A percentile compares a stretch with the other conserved stretches of the same genome.
phyloP scores from a whole-genome alignment of 257 asterid species.

The Hygrophila difformis region DNA sequence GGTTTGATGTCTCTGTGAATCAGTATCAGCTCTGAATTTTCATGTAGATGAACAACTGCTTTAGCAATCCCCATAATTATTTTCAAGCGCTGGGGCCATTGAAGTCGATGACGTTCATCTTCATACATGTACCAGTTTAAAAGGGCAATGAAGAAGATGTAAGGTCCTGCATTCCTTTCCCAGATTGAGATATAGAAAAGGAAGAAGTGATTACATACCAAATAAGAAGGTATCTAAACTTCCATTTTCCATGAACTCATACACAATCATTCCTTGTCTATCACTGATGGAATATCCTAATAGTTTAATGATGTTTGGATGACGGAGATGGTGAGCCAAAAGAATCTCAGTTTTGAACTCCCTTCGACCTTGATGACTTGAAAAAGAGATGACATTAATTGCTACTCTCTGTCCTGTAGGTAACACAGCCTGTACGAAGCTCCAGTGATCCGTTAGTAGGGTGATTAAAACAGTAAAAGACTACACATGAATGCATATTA shows the following conservation, averaged over 20 bases:
- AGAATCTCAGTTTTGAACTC: constrained; percentile 15
- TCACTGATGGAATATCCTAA: constrained; percentile 13
- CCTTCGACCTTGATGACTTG: not conserved
- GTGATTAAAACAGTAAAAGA: not conserved
- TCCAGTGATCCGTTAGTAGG: not conserved
- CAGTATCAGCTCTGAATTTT: too few species aligned
- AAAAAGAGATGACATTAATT: constrained; percentile 4
- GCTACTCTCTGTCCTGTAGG: constrained; percentile 12
- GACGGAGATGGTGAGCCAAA: constrained; percentile 10
- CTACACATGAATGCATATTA: too few species aligned
- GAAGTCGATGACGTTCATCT: too few species aligned
- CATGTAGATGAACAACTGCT: too few species aligned
- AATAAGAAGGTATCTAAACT: not conserved
- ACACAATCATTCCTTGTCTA: constrained; percentile 1
- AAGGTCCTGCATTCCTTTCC: too few species aligned
- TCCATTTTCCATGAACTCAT: constrained; percentile 16
- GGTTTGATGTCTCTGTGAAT: too few species aligned
- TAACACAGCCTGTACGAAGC: constrained; percentile 5
- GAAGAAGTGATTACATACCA: too few species aligned
- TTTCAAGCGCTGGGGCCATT: too few species aligned
- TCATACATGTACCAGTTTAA: too few species aligned
- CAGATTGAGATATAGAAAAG: too few species aligned
- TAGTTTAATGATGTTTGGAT: constrained; percentile 3
- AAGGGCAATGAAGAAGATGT: too few species aligned
- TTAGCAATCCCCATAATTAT: too few species aligned